Evolutionary conservation across 805 yeast species (phyloP).

Genomic region (Starmerella stigmatis): DNA sequence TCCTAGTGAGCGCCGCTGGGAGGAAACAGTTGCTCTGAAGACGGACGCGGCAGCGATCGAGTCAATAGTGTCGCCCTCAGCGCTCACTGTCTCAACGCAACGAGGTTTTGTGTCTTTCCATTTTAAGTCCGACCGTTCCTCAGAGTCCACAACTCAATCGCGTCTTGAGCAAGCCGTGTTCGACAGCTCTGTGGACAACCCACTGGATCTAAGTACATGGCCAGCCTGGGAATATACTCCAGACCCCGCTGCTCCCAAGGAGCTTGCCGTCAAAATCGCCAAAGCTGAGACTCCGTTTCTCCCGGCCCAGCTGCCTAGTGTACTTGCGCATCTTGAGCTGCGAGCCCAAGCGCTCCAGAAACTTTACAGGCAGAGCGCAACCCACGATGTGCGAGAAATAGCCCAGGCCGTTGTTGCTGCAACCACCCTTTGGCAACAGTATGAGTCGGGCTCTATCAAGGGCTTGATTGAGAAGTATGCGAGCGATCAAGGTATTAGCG

Average conservation of each 20-base stretch:
- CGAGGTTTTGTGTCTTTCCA: constrained; percentile 22
- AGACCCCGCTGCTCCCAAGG: constrained; percentile 31
- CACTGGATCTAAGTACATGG: constrained; percentile 36
- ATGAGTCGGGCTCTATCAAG: background rate
- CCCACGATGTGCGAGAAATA: constrained; percentile 23
- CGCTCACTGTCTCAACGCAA: constrained; percentile 45
- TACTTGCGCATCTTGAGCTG: constrained; percentile 41
- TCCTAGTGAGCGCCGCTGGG: constrained; percentile 45
- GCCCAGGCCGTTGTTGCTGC: constrained; percentile 20
- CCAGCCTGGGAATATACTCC: constrained; percentile 5
- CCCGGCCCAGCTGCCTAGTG: constrained; percentile 43
- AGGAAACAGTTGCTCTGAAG: constrained; percentile 59
- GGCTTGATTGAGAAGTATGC: background rate
- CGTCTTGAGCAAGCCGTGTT: constrained; percentile 80
- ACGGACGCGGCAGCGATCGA: constrained; percentile 47
- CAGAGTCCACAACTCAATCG: constrained; percentile 38
- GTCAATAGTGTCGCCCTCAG: constrained; percentile 40
- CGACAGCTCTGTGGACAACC: constrained; percentile 39
- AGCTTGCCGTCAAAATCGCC: constrained; percentile 48
- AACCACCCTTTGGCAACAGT: constrained; percentile 1
- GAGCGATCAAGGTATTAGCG: background rate
- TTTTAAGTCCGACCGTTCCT: constrained; percentile 29
- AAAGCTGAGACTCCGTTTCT: constrained; percentile 46
- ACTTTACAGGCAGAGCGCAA: constrained; percentile 37
- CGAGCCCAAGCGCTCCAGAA: constrained; percentile 39